Base-by-base conservation (phyloP, 768 basidiomycete species). In the Floccularia luteovirens region DNA sequence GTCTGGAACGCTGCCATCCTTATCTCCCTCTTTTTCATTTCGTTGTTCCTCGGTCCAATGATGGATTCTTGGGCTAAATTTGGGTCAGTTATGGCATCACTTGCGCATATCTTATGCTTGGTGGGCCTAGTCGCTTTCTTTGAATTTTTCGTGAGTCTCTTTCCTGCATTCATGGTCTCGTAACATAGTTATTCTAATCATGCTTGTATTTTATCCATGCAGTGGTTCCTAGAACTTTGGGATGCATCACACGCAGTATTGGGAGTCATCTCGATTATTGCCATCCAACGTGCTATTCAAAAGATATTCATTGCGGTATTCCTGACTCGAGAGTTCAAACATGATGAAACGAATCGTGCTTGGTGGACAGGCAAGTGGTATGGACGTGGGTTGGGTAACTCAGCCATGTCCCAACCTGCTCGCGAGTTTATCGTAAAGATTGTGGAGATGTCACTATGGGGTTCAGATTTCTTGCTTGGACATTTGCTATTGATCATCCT, bases 301-400 rank as follows among this genome's bases (percentile, higher is more conserved):
- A 98, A 98, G 69, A 79, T 94, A 46, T 71, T 96, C 40, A 98
- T 98, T 46, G 75, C 92, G 4, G 84, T 91, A 33, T 90, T 93
- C 75, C 74, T 98, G 33, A 90, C 91, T 19, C 84, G 96, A 54
- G 96, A 99, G 63, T 94, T 85, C 72, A 97, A 98, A 67, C 90
- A 96, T 57, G 96, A 99, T 56, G 92, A 97, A 67, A 93, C 90
- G 20, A 98, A 98, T 66, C 75, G 89, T 45, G 93, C 93, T 1
- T 98, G 94, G 94, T 99, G 96, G 96, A 92, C 93, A 13, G 93
- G 92, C 46, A 84, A 87, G 68, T 97, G 96, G 96, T 93, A 93
- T 56, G 92, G 93, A 34, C 76, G 91, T 43, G 89, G 90, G 21
- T 70, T 99, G 14, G 94, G 94, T 11, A 74, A 74, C n/a, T 85